Conservation (phyloP, 129 eudicot species). For the Flaveria robusta region DNA sequence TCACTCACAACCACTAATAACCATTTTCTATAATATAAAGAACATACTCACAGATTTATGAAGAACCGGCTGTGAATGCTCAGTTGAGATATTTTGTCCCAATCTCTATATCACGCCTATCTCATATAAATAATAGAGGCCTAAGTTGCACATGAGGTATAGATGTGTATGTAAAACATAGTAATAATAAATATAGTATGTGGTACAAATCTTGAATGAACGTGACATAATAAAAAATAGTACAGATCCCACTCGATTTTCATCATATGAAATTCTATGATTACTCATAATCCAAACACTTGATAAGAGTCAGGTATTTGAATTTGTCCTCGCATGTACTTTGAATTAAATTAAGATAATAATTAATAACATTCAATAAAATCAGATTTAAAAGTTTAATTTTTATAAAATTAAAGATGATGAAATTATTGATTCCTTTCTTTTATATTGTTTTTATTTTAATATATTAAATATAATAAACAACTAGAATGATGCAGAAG, state of each 20-base stretch:
- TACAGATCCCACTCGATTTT: not conserved
- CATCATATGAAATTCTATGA: not conserved
- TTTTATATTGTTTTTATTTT: not conserved
- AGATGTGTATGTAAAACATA: not conserved
- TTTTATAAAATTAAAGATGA: not conserved
- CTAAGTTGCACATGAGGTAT: not conserved
- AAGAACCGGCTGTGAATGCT: too few species aligned
- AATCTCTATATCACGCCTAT: not conserved
- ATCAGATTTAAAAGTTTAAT: not conserved
- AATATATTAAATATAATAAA: slow-evolving; percentile 5
- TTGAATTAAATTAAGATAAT: not conserved
- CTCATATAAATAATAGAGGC: too few species aligned
- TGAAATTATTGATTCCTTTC: slow-evolving; percentile 1
- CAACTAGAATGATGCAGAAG: slow-evolving; percentile 42
- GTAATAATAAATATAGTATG: not conserved
- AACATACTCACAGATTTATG: too few species aligned
- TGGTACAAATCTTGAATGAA: not conserved
- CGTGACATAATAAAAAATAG: not conserved
- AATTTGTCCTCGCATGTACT: not conserved
- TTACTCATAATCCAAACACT: not conserved
- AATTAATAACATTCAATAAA: not conserved
- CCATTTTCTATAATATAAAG: too few species aligned
- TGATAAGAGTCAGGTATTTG: not conserved
- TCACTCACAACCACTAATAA: too few species aligned
- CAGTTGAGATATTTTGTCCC: not conserved